A percentile compares a stretch with the other conserved stretches of the same genome.
Evolutionary conservation across 108 stramenopile species (phyloP).

Genomic region (Cylindrotheca fusiformis): DNA sequence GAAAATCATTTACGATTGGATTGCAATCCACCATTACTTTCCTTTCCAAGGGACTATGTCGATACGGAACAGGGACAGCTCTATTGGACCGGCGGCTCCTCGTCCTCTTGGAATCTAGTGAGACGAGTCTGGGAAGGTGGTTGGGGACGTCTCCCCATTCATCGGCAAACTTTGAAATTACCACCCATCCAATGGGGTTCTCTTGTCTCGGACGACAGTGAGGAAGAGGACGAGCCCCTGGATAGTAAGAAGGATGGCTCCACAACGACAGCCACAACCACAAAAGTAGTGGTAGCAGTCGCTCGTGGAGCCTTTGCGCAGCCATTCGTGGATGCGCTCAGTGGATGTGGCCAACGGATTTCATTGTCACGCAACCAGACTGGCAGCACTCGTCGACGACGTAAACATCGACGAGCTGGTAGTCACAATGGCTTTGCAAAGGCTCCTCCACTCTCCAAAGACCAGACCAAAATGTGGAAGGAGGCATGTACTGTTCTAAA

Average conservation of each 20-base stretch:
- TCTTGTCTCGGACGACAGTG: not conserved
- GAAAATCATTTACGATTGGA: slow-evolving; percentile 56
- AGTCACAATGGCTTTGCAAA: slow-evolving; percentile 16
- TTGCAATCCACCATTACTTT: slow-evolving; percentile 63
- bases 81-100: slow-evolving; percentile 50
- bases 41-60: slow-evolving; percentile 78
- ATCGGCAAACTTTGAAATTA: not conserved
- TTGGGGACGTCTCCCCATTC: slow-evolving; percentile 29
- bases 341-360: slow-evolving; percentile 23
- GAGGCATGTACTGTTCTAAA: slow-evolving; percentile 34
- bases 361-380: not conserved
- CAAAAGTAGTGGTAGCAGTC: slow-evolving; percentile 45
- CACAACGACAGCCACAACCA: slow-evolving; percentile 21
- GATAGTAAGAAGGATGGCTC: not conserved
- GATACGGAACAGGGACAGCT: slow-evolving; percentile 48
- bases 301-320: slow-evolving; percentile 58
- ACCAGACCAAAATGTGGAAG: slow-evolving; percentile 25
- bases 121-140: slow-evolving; percentile 27
- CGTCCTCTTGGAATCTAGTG: slow-evolving; percentile 1
- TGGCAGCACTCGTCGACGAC: slow-evolving; percentile 16
- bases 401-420: slow-evolving; percentile 34
- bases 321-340: slow-evolving; percentile 57
- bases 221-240: not conserved
- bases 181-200: not conserved
- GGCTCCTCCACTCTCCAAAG: slow-evolving; percentile 40